Evolutionary conservation across 768 basidiomycete species (phyloP), one percentile per base, ranked within the genome.

Genomic region (Holtermannia corniformis): DNA sequence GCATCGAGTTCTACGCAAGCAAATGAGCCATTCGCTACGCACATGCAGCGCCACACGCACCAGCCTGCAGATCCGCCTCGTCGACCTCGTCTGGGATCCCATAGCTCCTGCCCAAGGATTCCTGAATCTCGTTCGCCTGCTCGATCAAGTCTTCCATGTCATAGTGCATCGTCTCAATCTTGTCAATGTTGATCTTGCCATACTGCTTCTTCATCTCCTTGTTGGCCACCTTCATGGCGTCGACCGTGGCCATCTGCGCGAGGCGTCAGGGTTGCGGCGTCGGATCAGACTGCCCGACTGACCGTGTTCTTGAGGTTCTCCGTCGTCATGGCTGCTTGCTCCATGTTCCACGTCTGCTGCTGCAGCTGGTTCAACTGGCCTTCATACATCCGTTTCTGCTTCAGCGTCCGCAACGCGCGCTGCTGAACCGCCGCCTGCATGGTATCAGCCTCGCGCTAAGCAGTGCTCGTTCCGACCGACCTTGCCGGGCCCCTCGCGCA

Each of bases 291-390:
- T 20, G 43, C 32, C 32, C n/a, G 10, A 63, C 63, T 53, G 23
- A 73, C 72, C 5, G 95, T 97, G 71, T 96, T 97, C 59, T 89
- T 82, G 64, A 97, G 73, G 73, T 97, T 97, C 75, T 97, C 95
- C n/a, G 93, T 97, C 7, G 88, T 84, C 64, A 97, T 82, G 13
- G 86, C 81, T 12, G 92, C 86, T 50, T 87, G 90, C 75, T 99
- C 92, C 87, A 97, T 97, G 74, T 99, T 97, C 77, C 89, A 97
- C 21, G 87, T 84, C 72, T 97, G 95, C 70, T 97, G 95, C 24
- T 85, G 77, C 14, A 99, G 78, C 72, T 95, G 90, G 7, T 82
- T 78, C 37, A 97, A 79, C 71, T 99, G 95, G 13, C 77, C 78
- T 70, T 99, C 95, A 51, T 72, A 75, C 87, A 96, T 83, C 74